Evolutionary conservation across 768 basidiomycete genomes (phyloP), one percentile per base, ranked within the genome.

Genomic region (Pulveroboletus ravenelii): DNA sequence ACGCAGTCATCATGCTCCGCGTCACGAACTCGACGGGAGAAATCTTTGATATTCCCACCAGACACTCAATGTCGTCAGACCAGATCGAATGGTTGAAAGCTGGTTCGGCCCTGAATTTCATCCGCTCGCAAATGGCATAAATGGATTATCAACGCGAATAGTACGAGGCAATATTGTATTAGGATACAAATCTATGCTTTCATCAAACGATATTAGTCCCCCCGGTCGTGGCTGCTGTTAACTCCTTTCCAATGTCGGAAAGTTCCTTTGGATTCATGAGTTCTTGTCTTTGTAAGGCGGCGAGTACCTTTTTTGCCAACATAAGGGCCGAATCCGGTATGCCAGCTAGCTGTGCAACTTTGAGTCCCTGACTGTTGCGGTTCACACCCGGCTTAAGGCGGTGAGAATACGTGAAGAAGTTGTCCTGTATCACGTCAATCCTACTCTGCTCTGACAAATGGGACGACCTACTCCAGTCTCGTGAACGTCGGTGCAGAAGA

Each of bases 61-160:
- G 76, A 62, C 95, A 98, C 67, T 95, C 94, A 4, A 85, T 98
- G 85, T 91, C 89, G 15, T 68, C 66, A 23, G 94, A 96, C 66
- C 93, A 96, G 70, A 69, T 95, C 40, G 85, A 87, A 53, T 98
- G 95, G 95, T 72, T 99, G 50, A 73, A 75, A 47, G 85, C 87
- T 20, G 95, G 95, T 3, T 90, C 87, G 30, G 95, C 94, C 1
- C 66, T 99, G 58, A 99, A 98, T 67, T 71, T 84, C 68, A 97
- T 97, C 55, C 82, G 87, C 40, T 81, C 84, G 10, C 75, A 73
- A 46, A 73, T 80, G 60, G 48, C 49, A 7, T 66, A 25, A 61
- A 36, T 32, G 46, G 3, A 18, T 45, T 42, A 41, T 51, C 27
- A 17, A 41, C 17, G 23, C 8, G 20, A 23, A 41, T 39, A 20